Conservation (phyloP, 495 filamentous ascomycete genomes). For the Hypoxylon cercidicola region DNA sequence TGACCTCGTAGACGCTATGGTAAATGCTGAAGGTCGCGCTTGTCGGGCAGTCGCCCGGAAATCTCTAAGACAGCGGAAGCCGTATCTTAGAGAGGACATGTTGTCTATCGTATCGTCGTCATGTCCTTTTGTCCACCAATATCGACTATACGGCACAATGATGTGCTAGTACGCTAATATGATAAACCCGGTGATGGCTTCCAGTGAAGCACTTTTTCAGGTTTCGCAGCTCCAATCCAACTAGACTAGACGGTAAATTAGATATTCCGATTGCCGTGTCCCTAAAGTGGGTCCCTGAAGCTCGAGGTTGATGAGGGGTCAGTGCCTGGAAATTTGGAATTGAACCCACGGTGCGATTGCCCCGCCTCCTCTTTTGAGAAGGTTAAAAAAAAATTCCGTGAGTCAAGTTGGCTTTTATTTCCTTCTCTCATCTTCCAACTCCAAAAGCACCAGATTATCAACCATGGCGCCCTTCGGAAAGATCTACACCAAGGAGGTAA, state of each 20-base stretch:
- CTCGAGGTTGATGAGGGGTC: constrained; percentile 12
- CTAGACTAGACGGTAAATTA: constrained; percentile 27
- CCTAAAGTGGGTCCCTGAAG: constrained; percentile 12
- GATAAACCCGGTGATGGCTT: neutral
- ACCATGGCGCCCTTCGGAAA: constrained; percentile 94
- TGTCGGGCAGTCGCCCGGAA: constrained; percentile 32
- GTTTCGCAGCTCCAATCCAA: constrained; percentile 23
- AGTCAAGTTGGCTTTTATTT: constrained; percentile 38
- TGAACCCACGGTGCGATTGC: constrained; percentile 36
- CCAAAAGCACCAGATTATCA: constrained; percentile 49
- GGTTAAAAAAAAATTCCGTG: constrained; percentile 41
- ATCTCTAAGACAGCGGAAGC: constrained; percentile 45
- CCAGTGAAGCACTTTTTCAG: constrained; percentile 34
- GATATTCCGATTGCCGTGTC: constrained; percentile 32
- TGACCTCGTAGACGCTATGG: constrained; percentile 20
- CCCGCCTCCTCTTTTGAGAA: constrained; percentile 43
- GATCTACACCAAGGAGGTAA: constrained; percentile 87
- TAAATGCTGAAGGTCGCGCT: constrained; percentile 20
- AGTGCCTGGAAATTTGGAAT: constrained; percentile 30
- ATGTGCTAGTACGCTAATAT: constrained; percentile 4
- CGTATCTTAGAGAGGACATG: constrained; percentile 45
- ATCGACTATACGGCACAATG: neutral
- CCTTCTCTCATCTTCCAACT: constrained; percentile 49
- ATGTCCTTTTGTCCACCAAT: constrained; percentile 33
- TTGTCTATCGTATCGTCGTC: constrained; percentile 42